Conservation (phyloP, 2,329 filamentous ascomycete genomes). For the Colletotrichum musae region DNA sequence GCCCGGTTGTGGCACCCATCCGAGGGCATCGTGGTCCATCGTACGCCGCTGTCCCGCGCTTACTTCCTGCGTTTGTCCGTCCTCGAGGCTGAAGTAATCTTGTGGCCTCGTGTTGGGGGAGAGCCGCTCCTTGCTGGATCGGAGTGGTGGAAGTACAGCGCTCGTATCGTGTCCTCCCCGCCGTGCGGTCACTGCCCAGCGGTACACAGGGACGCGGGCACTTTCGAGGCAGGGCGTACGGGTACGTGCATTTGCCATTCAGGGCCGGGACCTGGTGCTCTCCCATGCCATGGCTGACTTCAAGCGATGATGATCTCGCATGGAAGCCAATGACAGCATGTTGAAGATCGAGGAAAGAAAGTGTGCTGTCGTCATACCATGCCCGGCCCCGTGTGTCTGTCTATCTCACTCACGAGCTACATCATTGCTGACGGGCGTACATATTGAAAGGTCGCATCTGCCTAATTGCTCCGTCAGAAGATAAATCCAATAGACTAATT, state of each 20-base stretch:
- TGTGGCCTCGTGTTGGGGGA: slow-evolving; percentile 2
- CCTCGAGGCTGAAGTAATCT: slow-evolving; percentile 23
- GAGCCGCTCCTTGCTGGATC: neutral
- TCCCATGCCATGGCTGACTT: neutral
- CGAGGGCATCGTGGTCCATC: neutral
- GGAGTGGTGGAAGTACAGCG: neutral
- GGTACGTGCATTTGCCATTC: slow-evolving; percentile 19
- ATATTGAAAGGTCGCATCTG: too few species aligned
- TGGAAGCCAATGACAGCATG: slow-evolving; percentile 12
- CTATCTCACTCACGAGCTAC: neutral
- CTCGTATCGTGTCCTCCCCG: neutral
- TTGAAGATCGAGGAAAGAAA: neutral
- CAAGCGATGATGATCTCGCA: slow-evolving; percentile 8
- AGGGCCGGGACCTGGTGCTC: slow-evolving; percentile 9
- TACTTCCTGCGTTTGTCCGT: neutral
- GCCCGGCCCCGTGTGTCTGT: neutral
- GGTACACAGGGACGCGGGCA: neutral
- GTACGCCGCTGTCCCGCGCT: neutral
- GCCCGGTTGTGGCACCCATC: slow-evolving; percentile 6
- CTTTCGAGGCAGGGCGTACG: slow-evolving; percentile 8
- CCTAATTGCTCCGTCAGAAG: too few species aligned
- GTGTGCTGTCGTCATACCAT: neutral
- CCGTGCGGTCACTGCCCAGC: neutral
- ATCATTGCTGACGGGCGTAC: too few species aligned
- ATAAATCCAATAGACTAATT: too few species aligned